Evolutionary conservation across 2,329 filamentous ascomycete genomes (phyloP).

Genomic region (Fusarium piperis): DNA sequence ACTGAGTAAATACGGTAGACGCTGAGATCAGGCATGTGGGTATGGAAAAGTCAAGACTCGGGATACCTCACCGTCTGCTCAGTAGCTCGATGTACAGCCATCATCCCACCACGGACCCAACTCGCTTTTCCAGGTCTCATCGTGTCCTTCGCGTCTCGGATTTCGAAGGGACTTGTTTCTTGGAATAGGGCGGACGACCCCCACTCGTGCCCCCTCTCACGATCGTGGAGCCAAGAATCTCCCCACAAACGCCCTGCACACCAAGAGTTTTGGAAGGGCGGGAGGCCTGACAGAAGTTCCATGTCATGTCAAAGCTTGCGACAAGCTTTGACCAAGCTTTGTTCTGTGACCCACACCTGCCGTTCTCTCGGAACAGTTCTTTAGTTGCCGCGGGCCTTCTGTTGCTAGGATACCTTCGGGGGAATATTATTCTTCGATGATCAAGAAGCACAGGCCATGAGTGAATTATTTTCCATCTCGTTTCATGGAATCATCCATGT

Average conservation of each 20-base stretch:
- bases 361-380: constrained; percentile 12
- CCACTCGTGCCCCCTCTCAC: constrained; percentile 8
- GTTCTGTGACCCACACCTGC: constrained; percentile 1
- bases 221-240: constrained; percentile 21
- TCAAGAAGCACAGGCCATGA: constrained; percentile 16
- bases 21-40: neutral
- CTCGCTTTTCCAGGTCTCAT: neutral
- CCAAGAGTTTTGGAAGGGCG: constrained; percentile 14
- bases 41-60: neutral
- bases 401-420: neutral
- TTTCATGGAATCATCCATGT: constrained; percentile 22
- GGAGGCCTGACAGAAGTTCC: constrained; percentile 8
- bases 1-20: too few species aligned
- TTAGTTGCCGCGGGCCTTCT: constrained; percentile 9
- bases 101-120: neutral
- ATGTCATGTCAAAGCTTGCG: constrained; percentile 9
- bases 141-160: neutral
- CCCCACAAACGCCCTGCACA: constrained; percentile 19
- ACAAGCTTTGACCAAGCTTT: constrained; percentile 22
- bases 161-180: neutral
- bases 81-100: neutral
- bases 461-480: constrained; percentile 15
- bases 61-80: neutral
- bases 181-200: constrained; percentile 6
- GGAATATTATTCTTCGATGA: neutral